Conservation (phyloP, 2,329 filamentous ascomycete species). For the Colletotrichum cereale region DNA sequence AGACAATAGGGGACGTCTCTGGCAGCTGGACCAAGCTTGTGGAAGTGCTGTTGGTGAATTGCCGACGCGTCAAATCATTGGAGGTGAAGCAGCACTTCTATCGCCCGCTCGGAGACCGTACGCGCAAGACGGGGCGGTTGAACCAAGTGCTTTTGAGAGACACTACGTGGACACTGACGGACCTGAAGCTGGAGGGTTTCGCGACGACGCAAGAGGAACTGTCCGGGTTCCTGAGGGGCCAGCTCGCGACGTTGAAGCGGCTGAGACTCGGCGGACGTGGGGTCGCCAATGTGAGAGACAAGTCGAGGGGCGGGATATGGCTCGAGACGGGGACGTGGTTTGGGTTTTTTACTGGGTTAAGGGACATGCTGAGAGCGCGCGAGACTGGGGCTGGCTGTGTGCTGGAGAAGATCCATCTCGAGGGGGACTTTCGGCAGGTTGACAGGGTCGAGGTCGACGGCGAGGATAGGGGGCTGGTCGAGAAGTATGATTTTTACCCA, state of each 20-base stretch:
- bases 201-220: neutral
- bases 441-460: neutral
- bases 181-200: constrained; percentile 14
- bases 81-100: constrained; percentile 12
- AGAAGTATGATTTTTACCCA: constrained; percentile 8
- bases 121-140: neutral
- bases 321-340: constrained; percentile 10
- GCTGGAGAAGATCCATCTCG: constrained; percentile 16
- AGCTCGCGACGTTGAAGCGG: neutral
- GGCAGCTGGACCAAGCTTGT: neutral
- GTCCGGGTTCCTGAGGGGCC: neutral
- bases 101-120: neutral
- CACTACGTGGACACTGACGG: neutral
- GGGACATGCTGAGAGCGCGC: neutral
- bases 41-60: neutral
- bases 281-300: neutral
- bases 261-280: constrained; percentile 15
- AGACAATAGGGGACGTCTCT: neutral
- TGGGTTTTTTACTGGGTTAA: neutral
- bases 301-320: constrained; percentile 5
- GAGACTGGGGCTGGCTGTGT: neutral
- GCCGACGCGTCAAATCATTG: constrained; percentile 3
- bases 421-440: constrained; percentile 14
- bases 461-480: neutral
- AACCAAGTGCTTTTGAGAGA: neutral